A percentile compares a stretch with the other conserved stretches of the same genome.
Evolutionary conservation across 768 basidiomycete genomes (phyloP).

Genomic region (Leccinum rimulosum): DNA sequence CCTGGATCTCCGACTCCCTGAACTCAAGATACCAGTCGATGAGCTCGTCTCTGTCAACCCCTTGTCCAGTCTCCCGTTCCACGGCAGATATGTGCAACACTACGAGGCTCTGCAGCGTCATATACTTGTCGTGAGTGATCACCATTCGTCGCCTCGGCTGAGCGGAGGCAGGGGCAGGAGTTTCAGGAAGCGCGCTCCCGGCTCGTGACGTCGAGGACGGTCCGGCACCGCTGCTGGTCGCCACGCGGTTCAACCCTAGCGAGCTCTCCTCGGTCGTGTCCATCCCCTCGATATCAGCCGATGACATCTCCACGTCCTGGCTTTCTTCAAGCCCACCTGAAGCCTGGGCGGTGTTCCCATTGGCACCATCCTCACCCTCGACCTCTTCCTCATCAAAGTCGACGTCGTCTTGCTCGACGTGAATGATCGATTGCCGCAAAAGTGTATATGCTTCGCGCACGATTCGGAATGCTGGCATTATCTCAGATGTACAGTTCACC

Average conservation of each 20-base stretch:
- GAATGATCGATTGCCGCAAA: slow-evolving; percentile 95
- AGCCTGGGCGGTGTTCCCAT: slow-evolving; percentile 19
- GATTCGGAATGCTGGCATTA: slow-evolving; percentile 71
- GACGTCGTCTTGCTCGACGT: slow-evolving; percentile 98
- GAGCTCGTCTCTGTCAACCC: slow-evolving; percentile 86
- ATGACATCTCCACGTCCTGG: slow-evolving; percentile 56
- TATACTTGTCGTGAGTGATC: slow-evolving; percentile 96
- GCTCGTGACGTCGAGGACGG: slow-evolving; percentile 34
- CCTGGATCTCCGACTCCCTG: slow-evolving; percentile 78
- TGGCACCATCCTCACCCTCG: slow-evolving; percentile 50
- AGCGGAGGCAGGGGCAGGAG: slow-evolving; percentile 36
- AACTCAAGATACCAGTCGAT: slow-evolving; percentile 96
- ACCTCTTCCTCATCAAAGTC: slow-evolving; percentile 93
- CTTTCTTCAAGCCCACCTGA: too few relatives aligned
- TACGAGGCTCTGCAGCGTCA: slow-evolving; percentile 84
- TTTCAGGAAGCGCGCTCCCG: slow-evolving; percentile 27
- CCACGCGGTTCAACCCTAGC: slow-evolving; percentile 36
- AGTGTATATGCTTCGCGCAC: slow-evolving; percentile 95
- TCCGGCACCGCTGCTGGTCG: slow-evolving; percentile 33
- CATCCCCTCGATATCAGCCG: slow-evolving; percentile 54
- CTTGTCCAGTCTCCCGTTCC: slow-evolving; percentile 72
- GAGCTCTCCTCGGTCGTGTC: slow-evolving; percentile 52
- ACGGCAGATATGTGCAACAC: slow-evolving; percentile 76
- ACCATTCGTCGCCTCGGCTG: slow-evolving; percentile 73
- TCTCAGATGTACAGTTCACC: slow-evolving; percentile 96